These are phyloP conservation scores for Porpolomopsis calyptriformis DNA, from an alignment of 768 basidiomycete genomes.

Conservation along the genomic window DNA sequence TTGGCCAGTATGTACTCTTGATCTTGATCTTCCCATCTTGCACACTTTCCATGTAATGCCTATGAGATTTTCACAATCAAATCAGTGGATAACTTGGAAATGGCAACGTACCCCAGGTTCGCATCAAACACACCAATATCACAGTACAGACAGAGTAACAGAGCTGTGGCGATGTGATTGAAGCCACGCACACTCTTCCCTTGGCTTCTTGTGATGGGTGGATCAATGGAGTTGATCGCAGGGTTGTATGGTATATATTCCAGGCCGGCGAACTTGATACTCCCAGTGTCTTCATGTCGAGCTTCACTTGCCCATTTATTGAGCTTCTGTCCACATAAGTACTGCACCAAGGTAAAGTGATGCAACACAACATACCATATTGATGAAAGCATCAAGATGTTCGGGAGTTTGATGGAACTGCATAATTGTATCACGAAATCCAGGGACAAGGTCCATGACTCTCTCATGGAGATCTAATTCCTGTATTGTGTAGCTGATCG, in stretches of 20 bases:
- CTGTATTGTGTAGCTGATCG: background rate
- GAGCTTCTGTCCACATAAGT: background rate
- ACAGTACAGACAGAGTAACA: background rate
- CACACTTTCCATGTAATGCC: slow-evolving; percentile 2
- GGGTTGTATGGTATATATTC: slow-evolving; percentile 1
- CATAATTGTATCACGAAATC: background rate
- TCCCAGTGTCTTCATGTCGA: background rate
- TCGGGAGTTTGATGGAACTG: background rate
- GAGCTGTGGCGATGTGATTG: slow-evolving; percentile 1
- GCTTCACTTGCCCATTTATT: background rate
- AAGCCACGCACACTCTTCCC: slow-evolving; percentile 1
- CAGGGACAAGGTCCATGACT: background rate
- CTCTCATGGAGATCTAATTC: background rate
- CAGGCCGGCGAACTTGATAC: background rate
- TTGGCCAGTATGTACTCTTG: background rate
- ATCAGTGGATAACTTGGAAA: background rate
- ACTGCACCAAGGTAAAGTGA: background rate
- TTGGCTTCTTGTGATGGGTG: slow-evolving; percentile 1
- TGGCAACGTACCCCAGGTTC: background rate
- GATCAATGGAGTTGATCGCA: background rate
- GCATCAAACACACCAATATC: background rate
- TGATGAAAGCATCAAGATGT: background rate
- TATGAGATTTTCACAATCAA: background rate
- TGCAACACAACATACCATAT: background rate
- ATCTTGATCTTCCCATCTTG: slow-evolving; percentile 4